A percentile compares a stretch with the other conserved stretches of the same genome.
Evolutionary conservation across 192 early-diverging fungal species (phyloP).

Genomic region (Obelidium mucronatum): DNA sequence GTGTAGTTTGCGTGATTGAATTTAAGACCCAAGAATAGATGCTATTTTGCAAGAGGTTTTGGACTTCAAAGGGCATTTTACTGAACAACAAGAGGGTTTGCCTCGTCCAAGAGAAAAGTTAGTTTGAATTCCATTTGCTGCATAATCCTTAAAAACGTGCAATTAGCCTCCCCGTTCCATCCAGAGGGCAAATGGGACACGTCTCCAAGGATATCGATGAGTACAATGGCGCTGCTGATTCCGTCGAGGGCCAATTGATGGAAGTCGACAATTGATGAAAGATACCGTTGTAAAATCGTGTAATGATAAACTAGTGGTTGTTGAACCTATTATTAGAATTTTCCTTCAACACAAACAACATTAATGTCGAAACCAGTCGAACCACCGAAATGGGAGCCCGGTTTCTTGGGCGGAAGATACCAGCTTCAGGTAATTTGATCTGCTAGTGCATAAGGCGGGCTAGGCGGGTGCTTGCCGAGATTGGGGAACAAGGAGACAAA

Average conservation of each 20-base stretch:
- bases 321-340: too few relatives aligned
- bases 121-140: constrained; percentile 1
- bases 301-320: too few relatives aligned
- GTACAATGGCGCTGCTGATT: constrained; percentile 49
- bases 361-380: constrained; percentile 29
- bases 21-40: neutral
- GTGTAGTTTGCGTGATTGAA: neutral
- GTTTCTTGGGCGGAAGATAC: constrained; percentile 32
- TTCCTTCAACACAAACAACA: neutral
- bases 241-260: constrained; percentile 57
- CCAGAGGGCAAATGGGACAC: constrained; percentile 32
- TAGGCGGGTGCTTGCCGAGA: too few relatives aligned
- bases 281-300: neutral
- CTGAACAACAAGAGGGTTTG: constrained; percentile 41
- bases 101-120: constrained; percentile 25
- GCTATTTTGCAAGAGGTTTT: constrained; percentile 55
- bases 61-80: constrained; percentile 60
- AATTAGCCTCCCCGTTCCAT: constrained; percentile 47
- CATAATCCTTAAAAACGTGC: neutral
- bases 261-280: constrained; percentile 25
- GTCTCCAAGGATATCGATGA: constrained; percentile 44
- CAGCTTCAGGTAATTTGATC: constrained; percentile 34
- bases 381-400: constrained; percentile 35
- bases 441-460: too few relatives aligned
- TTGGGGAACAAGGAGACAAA: too few relatives aligned